A percentile compares a stretch with the other conserved stretches of the same genome.
Conservation (phyloP, 345 rosid species). For the Rhizophora apiculata region DNA sequence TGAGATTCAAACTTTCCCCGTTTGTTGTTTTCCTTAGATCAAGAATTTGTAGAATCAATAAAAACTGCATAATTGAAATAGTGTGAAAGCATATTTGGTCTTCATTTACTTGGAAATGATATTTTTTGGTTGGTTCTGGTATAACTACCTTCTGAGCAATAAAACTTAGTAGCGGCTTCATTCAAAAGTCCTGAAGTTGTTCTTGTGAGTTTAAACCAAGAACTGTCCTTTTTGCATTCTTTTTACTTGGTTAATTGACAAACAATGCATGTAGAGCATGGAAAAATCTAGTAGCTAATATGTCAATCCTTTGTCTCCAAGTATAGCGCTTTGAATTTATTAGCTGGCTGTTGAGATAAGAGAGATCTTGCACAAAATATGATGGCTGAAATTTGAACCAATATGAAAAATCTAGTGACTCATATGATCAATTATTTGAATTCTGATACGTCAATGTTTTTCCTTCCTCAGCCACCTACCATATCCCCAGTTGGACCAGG, state of each 20-base stretch:
- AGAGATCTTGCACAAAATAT: background rate
- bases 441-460: slow-evolving; percentile 8
- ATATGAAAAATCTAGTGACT: background rate
- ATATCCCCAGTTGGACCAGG: slow-evolving; percentile 61
- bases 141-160: background rate
- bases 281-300: too few relatives aligned
- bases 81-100: background rate
- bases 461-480: slow-evolving; percentile 54
- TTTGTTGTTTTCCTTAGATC: too few relatives aligned
- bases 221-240: too few relatives aligned
- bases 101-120: background rate
- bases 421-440: background rate
- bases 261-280: too few relatives aligned
- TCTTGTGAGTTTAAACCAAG: background rate
- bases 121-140: background rate
- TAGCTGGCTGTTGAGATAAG: too few relatives aligned
- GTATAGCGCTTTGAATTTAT: too few relatives aligned
- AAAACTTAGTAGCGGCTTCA: background rate
- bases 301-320: too few relatives aligned
- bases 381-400: background rate
- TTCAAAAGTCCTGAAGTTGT: background rate
- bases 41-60: too few relatives aligned
- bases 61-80: too few relatives aligned
- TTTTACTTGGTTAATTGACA: too few relatives aligned
- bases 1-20: too few relatives aligned